Conservation (phyloP, 495 filamentous ascomycete species). For the Penicillium crystallinum region DNA sequence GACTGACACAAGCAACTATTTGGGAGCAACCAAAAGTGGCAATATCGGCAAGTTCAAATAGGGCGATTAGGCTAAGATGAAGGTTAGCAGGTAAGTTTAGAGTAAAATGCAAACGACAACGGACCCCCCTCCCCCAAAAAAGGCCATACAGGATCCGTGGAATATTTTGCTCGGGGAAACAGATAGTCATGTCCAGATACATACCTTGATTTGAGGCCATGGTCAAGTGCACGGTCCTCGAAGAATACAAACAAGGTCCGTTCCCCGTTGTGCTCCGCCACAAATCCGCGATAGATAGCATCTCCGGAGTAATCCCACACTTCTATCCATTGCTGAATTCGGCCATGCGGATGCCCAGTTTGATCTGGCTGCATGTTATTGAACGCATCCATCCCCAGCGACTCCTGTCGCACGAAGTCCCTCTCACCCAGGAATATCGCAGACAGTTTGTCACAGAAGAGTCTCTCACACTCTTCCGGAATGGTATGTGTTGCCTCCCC, state of each 20-base stretch:
- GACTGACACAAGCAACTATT: constrained; percentile 76
- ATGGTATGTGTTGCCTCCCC: constrained; percentile 92
- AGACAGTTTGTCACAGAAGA: constrained; percentile 93
- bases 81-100: background rate
- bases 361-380: constrained; percentile 29
- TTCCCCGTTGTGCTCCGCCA: constrained; percentile 56
- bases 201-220: constrained; percentile 85
- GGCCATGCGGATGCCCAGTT: constrained; percentile 22
- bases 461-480: constrained; percentile 99
- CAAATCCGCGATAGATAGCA: constrained; percentile 77
- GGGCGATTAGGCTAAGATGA: constrained; percentile 65
- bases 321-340: constrained; percentile 60
- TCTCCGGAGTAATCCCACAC: constrained; percentile 87
- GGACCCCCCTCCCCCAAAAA: too few relatives aligned
- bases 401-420: constrained; percentile 57
- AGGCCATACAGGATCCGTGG: too few relatives aligned
- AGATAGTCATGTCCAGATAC: constrained; percentile 16
- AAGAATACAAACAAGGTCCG: constrained; percentile 86
- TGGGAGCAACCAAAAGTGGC: constrained; percentile 66
- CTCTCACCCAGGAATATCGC: constrained; percentile 93
- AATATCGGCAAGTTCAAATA: constrained; percentile 77
- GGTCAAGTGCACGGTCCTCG: constrained; percentile 58
- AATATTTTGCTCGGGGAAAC: background rate
- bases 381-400: constrained; percentile 73
- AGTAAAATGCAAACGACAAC: background rate